These are phyloP conservation scores for Sarcodon sp. DNA, from an alignment of 768 basidiomycete species.

Conservation along the genomic window DNA sequence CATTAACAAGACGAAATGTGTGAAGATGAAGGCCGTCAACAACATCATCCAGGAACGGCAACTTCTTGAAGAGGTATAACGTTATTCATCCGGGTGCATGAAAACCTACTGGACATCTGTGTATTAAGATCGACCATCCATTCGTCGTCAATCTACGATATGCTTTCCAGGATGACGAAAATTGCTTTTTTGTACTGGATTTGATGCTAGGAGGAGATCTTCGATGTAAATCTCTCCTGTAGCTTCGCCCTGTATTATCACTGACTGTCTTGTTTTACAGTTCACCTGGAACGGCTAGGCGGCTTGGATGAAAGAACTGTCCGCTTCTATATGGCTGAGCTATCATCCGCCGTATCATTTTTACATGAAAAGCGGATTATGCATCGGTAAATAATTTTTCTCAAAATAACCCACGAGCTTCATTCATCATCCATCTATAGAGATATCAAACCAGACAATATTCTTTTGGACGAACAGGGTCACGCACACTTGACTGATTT, in stretches of 20 bases:
- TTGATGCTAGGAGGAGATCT: constrained; percentile 95
- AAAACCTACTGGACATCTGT: constrained; percentile 12
- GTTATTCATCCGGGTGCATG: neutral
- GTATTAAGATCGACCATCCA: constrained; percentile 77
- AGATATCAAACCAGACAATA: constrained; percentile 96
- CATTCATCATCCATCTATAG: constrained; percentile 22
- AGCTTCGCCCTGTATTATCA: neutral
- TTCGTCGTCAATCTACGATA: constrained; percentile 93
- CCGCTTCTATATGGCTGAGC: constrained; percentile 81
- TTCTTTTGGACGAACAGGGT: constrained; percentile 88
- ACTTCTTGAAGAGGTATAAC: constrained; percentile 79
- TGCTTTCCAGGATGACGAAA: constrained; percentile 96
- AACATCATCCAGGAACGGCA: constrained; percentile 96
- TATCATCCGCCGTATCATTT: constrained; percentile 79
- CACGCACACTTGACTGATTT: constrained; percentile 97
- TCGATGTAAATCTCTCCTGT: constrained; percentile 49
- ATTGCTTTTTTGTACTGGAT: constrained; percentile 97
- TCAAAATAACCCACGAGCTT: neutral
- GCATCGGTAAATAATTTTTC: constrained; percentile 57
- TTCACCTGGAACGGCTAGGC: constrained; percentile 79
- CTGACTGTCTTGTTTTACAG: constrained; percentile 23
- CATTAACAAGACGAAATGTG: constrained; percentile 96
- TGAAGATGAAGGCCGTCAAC: constrained; percentile 96
- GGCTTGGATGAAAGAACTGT: constrained; percentile 67
- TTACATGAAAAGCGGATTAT: constrained; percentile 92